A percentile compares a stretch with the other conserved stretches of the same genome.
phyloP scores from a whole-genome alignment of 768 basidiomycete species.

The Hericium erinaceus region DNA sequence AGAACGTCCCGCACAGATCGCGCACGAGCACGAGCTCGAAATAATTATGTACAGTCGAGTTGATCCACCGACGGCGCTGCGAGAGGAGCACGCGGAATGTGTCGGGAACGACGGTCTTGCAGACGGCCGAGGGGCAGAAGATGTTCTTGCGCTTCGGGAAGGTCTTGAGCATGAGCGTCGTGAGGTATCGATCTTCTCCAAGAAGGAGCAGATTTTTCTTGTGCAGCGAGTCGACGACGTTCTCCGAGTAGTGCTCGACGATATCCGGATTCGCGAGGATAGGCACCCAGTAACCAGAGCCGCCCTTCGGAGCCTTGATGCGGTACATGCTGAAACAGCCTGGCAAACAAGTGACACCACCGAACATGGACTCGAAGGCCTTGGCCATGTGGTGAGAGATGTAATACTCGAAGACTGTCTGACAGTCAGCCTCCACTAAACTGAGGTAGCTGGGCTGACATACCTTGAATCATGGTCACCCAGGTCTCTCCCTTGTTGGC shows the following conservation, averaged over 20 bases:
- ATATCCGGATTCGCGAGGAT: conserved; percentile 98
- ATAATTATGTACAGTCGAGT: conserved; percentile 96
- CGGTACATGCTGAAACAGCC: conserved; percentile 99
- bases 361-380: conserved; percentile 99
- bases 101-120: conserved; percentile 97
- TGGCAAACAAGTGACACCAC: conserved; percentile 97
- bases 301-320: conserved; percentile 98
- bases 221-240: conserved; percentile 97
- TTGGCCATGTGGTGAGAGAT: conserved; percentile 99
- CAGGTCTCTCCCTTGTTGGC: conserved; percentile 98
- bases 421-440: not conserved
- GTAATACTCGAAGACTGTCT: conserved; percentile 95
- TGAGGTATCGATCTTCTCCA: conserved; percentile 98
- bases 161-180: conserved; percentile 95
- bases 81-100: conserved; percentile 90
- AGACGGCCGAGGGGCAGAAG: conserved; percentile 97
- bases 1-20: conserved; percentile 99
- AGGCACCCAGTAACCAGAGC: conserved; percentile 95
- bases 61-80: conserved; percentile 98
- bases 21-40: conserved; percentile 91
- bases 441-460: not conserved
- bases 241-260: conserved; percentile 98
- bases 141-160: conserved; percentile 99
- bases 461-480: conserved; percentile 99
- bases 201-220: conserved; percentile 97